A percentile compares a stretch with the other conserved stretches of the same genome.
Conservation (phyloP, 2,329 filamentous ascomycete species). For the Torrubiella hemipterigena region DNA sequence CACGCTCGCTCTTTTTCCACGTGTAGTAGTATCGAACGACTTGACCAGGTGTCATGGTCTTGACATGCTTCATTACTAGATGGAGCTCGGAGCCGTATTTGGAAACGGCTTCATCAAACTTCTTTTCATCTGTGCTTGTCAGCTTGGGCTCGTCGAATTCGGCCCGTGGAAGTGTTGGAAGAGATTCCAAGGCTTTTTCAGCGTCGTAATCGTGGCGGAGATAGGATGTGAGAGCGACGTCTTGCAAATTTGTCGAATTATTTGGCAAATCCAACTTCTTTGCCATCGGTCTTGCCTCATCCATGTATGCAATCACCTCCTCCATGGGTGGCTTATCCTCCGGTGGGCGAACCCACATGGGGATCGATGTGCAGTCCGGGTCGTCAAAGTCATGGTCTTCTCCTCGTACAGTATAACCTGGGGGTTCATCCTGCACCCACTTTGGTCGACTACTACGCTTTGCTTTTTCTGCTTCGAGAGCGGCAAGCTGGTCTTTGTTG, state of each 20-base stretch:
- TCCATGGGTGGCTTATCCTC: conserved; percentile 37
- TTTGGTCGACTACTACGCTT: conserved; percentile 74
- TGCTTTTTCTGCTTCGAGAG: conserved; percentile 69
- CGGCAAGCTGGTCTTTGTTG: conserved; percentile 68
- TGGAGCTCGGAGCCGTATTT: conserved; percentile 89
- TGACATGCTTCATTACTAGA: conserved; percentile 73
- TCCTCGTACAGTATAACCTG: conserved; percentile 74
- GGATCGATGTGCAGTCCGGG: conserved; percentile 59
- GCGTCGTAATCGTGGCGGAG: conserved; percentile 60
- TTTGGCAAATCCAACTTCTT: conserved; percentile 58
- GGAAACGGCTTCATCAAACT: conserved; percentile 80
- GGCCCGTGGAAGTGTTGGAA: conserved; percentile 55
- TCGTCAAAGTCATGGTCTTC: conserved; percentile 65
- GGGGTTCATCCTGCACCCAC: conserved; percentile 86
- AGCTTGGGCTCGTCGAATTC: conserved; percentile 78
- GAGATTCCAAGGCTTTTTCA: conserved; percentile 55
- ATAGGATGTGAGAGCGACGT: conserved; percentile 67
- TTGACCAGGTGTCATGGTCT: conserved; percentile 64
- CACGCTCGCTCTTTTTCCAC: conserved; percentile 90
- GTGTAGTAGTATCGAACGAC: conserved; percentile 93
- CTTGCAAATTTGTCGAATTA: conserved; percentile 74
- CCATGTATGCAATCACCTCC: conserved; percentile 67
- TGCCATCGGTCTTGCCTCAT: conserved; percentile 51
- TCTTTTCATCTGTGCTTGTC: conserved; percentile 66
- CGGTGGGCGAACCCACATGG: conserved; percentile 67